A percentile compares a stretch with the other conserved stretches of the same genome.
These are phyloP conservation scores for Amanita polypyramis DNA, from an alignment of 768 basidiomycete genomes.

Conservation along the genomic window DNA sequence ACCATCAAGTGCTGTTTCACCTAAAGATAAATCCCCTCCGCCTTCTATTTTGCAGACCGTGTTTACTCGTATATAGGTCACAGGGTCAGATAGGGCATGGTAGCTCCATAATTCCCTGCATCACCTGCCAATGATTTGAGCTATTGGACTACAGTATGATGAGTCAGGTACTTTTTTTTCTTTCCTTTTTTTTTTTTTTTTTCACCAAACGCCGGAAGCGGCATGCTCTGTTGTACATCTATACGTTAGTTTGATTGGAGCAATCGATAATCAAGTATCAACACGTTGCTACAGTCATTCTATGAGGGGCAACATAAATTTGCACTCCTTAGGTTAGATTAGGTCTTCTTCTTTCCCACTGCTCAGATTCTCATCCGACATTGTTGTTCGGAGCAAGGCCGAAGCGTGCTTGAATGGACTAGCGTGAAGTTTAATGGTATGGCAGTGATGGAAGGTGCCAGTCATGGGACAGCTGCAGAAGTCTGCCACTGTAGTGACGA, in stretches of 20 bases:
- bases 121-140: background rate
- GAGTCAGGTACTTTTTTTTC: too few relatives aligned
- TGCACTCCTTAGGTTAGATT: background rate
- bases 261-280: too few relatives aligned
- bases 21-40: background rate
- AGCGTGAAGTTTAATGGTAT: background rate
- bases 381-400: background rate
- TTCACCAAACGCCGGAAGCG: too few relatives aligned
- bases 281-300: too few relatives aligned
- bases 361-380: background rate
- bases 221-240: too few relatives aligned
- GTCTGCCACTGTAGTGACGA: background rate
- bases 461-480: background rate
- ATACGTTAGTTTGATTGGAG: too few relatives aligned
- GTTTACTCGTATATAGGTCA: background rate
- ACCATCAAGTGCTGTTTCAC: background rate
- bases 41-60: background rate
- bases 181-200: too few relatives aligned
- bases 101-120: slow-evolving; percentile 1
- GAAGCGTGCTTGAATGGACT: background rate
- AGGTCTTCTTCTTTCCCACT: background rate
- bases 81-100: slow-evolving; percentile 1
- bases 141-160: too few relatives aligned
- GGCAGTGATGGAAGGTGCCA: background rate
- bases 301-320: too few relatives aligned